Evolutionary conservation across 495 filamentous ascomycete species (phyloP).

Genomic region (Aspergillus olivimuriae): DNA sequence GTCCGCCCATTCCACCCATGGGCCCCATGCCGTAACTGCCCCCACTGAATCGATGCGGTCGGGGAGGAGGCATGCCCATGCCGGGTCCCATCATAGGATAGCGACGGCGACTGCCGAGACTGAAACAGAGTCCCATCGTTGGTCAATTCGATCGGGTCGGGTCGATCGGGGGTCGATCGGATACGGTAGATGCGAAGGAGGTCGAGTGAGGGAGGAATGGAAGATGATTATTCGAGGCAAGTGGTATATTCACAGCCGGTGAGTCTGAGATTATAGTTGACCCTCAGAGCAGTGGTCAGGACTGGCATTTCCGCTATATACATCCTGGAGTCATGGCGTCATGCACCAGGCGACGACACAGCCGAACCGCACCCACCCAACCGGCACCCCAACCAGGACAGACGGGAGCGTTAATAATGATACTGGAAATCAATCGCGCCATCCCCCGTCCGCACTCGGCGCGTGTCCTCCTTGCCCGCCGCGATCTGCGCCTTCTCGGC

Average conservation of each 20-base stretch:
- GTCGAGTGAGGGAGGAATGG: no score
- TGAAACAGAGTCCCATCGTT: neutral
- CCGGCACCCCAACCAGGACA: neutral
- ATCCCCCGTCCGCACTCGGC: slow-evolving; percentile 42
- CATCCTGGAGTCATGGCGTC: neutral
- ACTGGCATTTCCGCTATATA: no score
- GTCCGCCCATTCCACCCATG: neutral
- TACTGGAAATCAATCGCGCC: slow-evolving; percentile 44
- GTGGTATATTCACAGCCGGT: no score
- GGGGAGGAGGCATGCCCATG: neutral
- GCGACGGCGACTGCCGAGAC: neutral
- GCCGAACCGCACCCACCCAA: neutral
- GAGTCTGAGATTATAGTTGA: no score
- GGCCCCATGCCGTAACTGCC: neutral
- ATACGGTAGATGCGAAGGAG: neutral
- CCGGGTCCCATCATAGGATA: neutral
- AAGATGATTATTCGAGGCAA: no score
- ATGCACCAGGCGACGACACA: neutral
- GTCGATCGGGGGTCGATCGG: neutral
- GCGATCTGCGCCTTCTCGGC: slow-evolving; percentile 33
- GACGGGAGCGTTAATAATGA: slow-evolving; percentile 26
- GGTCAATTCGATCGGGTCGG: no score
- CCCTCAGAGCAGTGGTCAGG: no score
- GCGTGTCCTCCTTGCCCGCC: slow-evolving; percentile 32
- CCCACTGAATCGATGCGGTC: neutral